These are phyloP conservation scores for Paecilomyces fulvus DNA, from an alignment of 2,329 filamentous ascomycete species.

Conservation along the genomic window DNA sequence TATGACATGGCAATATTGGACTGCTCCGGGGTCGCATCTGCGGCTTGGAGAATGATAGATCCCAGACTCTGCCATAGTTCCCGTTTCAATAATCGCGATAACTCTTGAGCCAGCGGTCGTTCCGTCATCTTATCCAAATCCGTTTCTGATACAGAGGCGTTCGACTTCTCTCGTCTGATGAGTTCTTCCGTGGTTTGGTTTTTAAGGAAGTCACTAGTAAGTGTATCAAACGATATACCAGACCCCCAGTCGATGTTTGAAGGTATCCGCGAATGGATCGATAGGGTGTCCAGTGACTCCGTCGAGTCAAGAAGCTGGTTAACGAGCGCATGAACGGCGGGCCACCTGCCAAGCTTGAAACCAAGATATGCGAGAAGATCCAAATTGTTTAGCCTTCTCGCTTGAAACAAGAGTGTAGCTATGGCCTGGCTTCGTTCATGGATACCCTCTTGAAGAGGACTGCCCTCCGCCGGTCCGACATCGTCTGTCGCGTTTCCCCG, in stretches of 20 bases:
- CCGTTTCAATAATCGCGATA: conserved; percentile 21
- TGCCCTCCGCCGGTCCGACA: neutral
- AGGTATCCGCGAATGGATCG: conserved; percentile 12
- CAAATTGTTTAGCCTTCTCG: conserved; percentile 17
- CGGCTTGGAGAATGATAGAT: conserved; percentile 32
- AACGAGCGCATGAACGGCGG: conserved; percentile 31
- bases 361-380: conserved; percentile 35
- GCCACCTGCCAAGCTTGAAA: conserved; percentile 31
- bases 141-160: neutral
- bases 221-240: conserved; percentile 20
- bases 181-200: neutral
- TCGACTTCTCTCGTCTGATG: neutral
- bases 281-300: conserved; percentile 14
- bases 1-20: conserved; percentile 34
- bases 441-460: conserved; percentile 9
- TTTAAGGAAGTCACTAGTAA: conserved; percentile 12
- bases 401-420: conserved; percentile 21
- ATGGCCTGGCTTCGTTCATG: conserved; percentile 19
- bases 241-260: conserved; percentile 22
- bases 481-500: conserved; percentile 8
- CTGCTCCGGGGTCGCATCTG: conserved; percentile 25
- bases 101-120: conserved; percentile 15
- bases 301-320: conserved; percentile 31
- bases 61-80: conserved; percentile 33
- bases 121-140: conserved; percentile 16